Percentiles rank a stretch among this genome's conserved stretches.
These are phyloP conservation scores for Scenedesmus sp. DNA, from an alignment of 163 green algal genomes.

Conservation along the genomic window DNA sequence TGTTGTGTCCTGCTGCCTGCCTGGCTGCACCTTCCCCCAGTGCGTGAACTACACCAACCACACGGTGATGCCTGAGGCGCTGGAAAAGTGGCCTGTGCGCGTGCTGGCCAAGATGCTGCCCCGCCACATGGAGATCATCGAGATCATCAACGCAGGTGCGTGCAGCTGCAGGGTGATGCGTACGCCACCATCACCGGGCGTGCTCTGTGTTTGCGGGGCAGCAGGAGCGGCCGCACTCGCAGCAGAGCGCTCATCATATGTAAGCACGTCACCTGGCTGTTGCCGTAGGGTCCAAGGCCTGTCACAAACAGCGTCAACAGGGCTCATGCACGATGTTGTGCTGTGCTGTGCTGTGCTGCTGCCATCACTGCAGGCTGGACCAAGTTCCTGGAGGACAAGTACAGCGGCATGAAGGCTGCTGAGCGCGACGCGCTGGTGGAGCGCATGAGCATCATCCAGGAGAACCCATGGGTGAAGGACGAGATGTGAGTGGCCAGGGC, in stretches of 20 bases:
- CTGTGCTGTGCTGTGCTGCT: neutral
- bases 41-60: slow-evolving; percentile 98
- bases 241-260: too few species aligned
- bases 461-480: slow-evolving; percentile 86
- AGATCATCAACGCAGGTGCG: slow-evolving; percentile 58
- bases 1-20: neutral
- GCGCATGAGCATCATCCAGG: slow-evolving; percentile 97
- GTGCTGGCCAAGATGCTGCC: slow-evolving; percentile 96
- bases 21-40: slow-evolving; percentile 50
- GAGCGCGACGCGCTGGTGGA: slow-evolving; percentile 72
- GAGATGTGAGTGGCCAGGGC: slow-evolving; percentile 70
- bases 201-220: neutral
- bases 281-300: too few species aligned
- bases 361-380: slow-evolving; percentile 27
- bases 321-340: neutral
- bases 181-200: too few species aligned
- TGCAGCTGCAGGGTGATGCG: neutral
- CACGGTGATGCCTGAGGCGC: slow-evolving; percentile 96
- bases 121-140: slow-evolving; percentile 97
- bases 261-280: too few species aligned
- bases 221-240: too few species aligned
- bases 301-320: too few species aligned
- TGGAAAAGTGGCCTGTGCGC: slow-evolving; percentile 96
- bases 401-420: slow-evolving; percentile 45
- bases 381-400: slow-evolving; percentile 61